Base-by-base conservation (phyloP, 73 alveolate species). In the Uronychia binucleata region DNA sequence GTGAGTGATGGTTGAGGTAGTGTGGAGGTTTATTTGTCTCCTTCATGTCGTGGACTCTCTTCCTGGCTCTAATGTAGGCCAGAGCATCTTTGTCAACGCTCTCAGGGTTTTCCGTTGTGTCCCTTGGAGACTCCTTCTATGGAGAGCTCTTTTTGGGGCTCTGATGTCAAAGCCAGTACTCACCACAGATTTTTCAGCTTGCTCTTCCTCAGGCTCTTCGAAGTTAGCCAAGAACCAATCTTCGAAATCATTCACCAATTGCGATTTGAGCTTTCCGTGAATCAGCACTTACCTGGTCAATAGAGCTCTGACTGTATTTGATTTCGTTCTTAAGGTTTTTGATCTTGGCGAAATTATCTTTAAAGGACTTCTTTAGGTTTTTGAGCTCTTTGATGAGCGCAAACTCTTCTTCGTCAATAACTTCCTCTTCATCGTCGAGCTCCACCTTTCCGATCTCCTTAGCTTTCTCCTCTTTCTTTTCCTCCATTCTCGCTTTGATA, bases 401-500 rank as follows among this genome's bases (percentile, higher is more conserved):
- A 77, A 94, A 95, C 88, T 98, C 99, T 85, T 97, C 99, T 90
- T 98, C 99, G 86, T 98, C 99, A 67, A 97, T 97, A 13, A 97
- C 93, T 1, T 95, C 98, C 75, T 95, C 93, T 28, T 80, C 84
- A 19, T 86, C 80, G 76, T 79, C 86, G 1, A 26, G 67, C 0
- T 75, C 87, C 1, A 57, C 95, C 33, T 83, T 87, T 35, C 82
- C 77, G 77, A 94, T 81, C 11, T 94, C 94, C 77, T 92, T 89
- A 75, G 87, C 88, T 84, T 93, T 98, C 78, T 93, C 96, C 77
- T 91, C 95, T 80, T 96, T 93, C 82, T 96, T 98, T 59, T 79
- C 86, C 31, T 94, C 97, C 11, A 96, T 78, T 78, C 86, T 59
- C 0, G 76, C 85, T 58, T 90, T 91, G 86, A 91, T 76, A 30